phyloP scores from a whole-genome alignment of 2,329 filamentous ascomycete species.

The Dothiorella sarmentorum region DNA sequence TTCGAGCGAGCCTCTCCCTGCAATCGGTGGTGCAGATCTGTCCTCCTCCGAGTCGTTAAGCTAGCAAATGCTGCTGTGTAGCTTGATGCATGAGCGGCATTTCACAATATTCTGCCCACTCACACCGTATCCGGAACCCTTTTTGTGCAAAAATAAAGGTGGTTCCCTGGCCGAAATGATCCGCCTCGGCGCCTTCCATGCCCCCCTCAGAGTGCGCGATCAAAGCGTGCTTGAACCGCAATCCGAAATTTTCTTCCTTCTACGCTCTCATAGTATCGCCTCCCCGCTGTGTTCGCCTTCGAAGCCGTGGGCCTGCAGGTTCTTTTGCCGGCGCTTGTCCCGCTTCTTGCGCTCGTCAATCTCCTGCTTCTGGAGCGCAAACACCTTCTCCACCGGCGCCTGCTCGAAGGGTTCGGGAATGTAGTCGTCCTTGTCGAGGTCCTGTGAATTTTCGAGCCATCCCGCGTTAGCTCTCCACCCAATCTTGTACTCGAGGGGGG shows the following conservation, averaged over 20 bases:
- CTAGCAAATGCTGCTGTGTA: background rate
- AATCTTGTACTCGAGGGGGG: no score
- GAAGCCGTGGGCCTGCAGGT: conserved; percentile 17
- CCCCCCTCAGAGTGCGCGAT: background rate
- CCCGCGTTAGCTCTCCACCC: no score
- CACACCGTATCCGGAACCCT: background rate
- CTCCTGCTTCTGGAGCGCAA: conserved; percentile 68
- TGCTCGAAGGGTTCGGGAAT: conserved; percentile 65
- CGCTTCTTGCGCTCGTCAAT: conserved; percentile 61
- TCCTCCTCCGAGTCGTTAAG: background rate
- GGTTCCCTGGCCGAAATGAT: background rate
- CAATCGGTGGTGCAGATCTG: background rate
- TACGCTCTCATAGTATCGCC: conserved; percentile 14
- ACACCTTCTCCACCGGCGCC: conserved; percentile 67
- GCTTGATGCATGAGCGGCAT: conserved; percentile 16
- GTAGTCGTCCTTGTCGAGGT: conserved; percentile 93
- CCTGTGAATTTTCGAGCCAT: no score
- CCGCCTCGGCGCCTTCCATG: background rate
- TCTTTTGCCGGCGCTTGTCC: conserved; percentile 16
- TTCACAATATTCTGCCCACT: conserved; percentile 22
- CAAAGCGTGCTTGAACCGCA: background rate
- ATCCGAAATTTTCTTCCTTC: no score
- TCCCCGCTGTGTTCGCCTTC: conserved; percentile 19
- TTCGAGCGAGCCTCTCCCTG: no score
- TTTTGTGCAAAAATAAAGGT: background rate